phyloP scores from a whole-genome alignment of 306 rosid species.

The Morella rubra region DNA sequence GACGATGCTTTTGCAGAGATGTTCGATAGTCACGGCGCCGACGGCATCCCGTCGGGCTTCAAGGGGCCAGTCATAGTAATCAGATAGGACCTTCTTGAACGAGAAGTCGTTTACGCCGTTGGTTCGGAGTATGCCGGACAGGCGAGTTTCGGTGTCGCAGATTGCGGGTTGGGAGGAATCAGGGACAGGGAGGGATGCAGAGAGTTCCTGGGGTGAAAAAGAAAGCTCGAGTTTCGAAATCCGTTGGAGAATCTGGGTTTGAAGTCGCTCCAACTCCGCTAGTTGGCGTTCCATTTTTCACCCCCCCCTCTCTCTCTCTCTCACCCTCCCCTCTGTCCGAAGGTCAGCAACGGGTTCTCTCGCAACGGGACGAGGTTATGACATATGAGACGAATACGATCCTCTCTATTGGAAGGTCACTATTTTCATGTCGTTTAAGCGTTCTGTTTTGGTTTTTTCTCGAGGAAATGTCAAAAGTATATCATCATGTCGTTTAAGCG shows the following conservation, averaged over 20 bases:
- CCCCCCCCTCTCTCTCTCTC: background rate
- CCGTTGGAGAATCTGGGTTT: constrained; percentile 44
- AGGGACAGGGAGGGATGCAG: background rate
- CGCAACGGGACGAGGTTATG: background rate
- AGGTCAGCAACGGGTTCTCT: background rate
- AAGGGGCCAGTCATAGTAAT: constrained; percentile 85
- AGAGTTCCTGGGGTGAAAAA: constrained; percentile 20
- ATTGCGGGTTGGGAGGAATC: constrained; percentile 4
- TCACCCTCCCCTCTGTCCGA: background rate
- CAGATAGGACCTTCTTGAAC: constrained; percentile 66
- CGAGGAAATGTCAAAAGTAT: too few relatives aligned
- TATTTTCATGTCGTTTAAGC: too few relatives aligned
- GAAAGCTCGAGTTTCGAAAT: constrained; percentile 52
- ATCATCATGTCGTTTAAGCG: too few relatives aligned
- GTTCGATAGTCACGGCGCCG: constrained; percentile 62
- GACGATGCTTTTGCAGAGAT: constrained; percentile 97
- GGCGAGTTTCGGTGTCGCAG: constrained; percentile 56
- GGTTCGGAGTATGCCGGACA: constrained; percentile 57
- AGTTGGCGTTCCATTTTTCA: constrained; percentile 42
- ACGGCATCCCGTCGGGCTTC: constrained; percentile 72
- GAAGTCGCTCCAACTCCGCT: constrained; percentile 50
- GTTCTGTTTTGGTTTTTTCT: too few relatives aligned
- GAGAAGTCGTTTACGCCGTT: constrained; percentile 60
- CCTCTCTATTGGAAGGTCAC: too few relatives aligned
- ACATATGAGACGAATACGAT: too few relatives aligned